phyloP scores from a whole-genome alignment of 192 early-diverging fungal species.

The Phlyctochytrium bullatum region DNA sequence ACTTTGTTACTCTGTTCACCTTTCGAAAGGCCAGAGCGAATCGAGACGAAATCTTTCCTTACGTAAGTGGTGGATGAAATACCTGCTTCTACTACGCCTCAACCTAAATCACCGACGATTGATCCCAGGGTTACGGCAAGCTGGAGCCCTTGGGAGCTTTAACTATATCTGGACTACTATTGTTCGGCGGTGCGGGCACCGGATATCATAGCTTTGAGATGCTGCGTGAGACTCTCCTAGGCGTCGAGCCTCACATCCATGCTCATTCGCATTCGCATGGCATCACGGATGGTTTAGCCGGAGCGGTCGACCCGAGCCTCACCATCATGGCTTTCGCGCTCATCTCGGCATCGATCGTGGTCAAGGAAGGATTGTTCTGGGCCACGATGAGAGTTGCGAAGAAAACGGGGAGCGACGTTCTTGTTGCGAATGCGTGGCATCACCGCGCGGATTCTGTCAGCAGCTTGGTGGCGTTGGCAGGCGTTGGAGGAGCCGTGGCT shows the following conservation, averaged over 20 bases:
- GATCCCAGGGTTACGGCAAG: conserved; percentile 39
- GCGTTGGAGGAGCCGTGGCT: conserved; percentile 69
- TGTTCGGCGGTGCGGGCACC: conserved; percentile 65
- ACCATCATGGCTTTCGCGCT: conserved; percentile 71
- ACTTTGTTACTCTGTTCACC: conserved; percentile 78
- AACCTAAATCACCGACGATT: background rate
- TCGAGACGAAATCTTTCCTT: conserved; percentile 64
- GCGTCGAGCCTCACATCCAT: conserved; percentile 5
- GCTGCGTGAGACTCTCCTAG: conserved; percentile 29
- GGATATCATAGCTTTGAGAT: conserved; percentile 64
- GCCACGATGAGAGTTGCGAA: conserved; percentile 66
- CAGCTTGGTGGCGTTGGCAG: conserved; percentile 68
- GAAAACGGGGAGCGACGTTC: conserved; percentile 63
- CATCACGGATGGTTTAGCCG: conserved; percentile 31
- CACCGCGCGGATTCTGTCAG: conserved; percentile 77
- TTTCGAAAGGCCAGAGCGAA: conserved; percentile 66
- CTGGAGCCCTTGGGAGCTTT: conserved; percentile 39
- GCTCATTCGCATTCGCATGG: no score
- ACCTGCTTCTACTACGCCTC: background rate
- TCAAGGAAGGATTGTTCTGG: conserved; percentile 78
- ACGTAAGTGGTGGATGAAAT: conserved; percentile 71
- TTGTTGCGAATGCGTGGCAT: conserved; percentile 86
- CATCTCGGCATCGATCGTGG: conserved; percentile 59
- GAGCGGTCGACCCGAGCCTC: conserved; percentile 39
- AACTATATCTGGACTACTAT: conserved; percentile 63